Conservation (phyloP, 495 filamentous ascomycete species). For the Hypoxylon lienhwacheense region DNA sequence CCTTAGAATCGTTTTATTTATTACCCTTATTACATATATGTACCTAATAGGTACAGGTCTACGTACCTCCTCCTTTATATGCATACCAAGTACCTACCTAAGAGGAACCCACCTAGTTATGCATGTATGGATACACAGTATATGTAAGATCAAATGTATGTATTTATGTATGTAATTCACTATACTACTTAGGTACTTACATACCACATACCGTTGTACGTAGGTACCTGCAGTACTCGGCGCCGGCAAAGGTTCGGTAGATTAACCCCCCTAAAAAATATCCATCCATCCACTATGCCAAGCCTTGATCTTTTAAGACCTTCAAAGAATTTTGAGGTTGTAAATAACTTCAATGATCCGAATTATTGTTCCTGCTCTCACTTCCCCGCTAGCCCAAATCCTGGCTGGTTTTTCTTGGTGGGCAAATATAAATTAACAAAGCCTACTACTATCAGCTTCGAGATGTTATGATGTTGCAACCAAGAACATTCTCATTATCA, state of each 20-base stretch:
- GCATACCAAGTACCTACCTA: too few species aligned
- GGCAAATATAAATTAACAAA: slow-evolving; percentile 15
- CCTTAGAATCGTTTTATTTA: too few species aligned
- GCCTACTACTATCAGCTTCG: slow-evolving; percentile 11
- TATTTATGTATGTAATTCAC: too few species aligned
- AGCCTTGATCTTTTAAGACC: slow-evolving; percentile 12
- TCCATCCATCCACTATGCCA: not conserved
- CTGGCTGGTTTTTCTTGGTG: slow-evolving; percentile 9
- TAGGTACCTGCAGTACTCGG: too few species aligned
- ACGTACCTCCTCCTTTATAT: too few species aligned
- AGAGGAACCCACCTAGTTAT: too few species aligned
- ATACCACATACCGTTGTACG: too few species aligned
- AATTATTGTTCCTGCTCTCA: not conserved
- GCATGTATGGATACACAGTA: too few species aligned
- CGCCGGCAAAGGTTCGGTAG: slow-evolving; percentile 18
- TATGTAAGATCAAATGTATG: too few species aligned
- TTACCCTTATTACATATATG: too few species aligned
- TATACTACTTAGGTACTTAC: too few species aligned
- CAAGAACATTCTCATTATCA: slow-evolving; percentile 59
- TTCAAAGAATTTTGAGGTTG: slow-evolving; percentile 36
- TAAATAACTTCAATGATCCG: slow-evolving; percentile 32
- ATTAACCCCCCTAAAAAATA: not conserved
- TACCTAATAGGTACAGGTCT: too few species aligned
- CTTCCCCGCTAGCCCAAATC: slow-evolving; percentile 4
- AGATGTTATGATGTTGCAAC: slow-evolving; percentile 61